Conservation (phyloP, 2,329 filamentous ascomycete genomes). For the Dactylellina sp. region DNA sequence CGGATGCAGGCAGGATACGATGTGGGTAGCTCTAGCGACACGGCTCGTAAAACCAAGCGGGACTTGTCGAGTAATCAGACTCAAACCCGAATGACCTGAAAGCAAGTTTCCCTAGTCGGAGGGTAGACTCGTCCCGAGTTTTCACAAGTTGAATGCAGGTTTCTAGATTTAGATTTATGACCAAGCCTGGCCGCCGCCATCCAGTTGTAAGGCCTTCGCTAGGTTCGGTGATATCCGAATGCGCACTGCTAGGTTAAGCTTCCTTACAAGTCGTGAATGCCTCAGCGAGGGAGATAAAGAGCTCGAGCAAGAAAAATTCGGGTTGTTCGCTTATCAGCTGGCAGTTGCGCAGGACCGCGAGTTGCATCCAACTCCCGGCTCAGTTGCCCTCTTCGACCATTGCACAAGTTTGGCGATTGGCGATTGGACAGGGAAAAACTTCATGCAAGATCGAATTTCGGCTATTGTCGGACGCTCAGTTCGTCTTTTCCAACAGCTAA, state of each 20-base stretch:
- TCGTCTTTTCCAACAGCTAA: background rate
- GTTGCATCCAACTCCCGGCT: constrained; percentile 10
- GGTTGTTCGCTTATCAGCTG: constrained; percentile 54
- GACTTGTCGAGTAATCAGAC: constrained; percentile 33
- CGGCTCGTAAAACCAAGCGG: constrained; percentile 19
- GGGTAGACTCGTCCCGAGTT: constrained; percentile 35
- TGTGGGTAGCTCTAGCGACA: constrained; percentile 31
- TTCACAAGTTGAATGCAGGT: constrained; percentile 5
- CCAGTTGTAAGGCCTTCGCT: constrained; percentile 10
- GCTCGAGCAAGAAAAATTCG: constrained; percentile 23
- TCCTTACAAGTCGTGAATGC: background rate
- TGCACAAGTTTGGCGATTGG: constrained; percentile 54
- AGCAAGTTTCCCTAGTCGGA: constrained; percentile 25
- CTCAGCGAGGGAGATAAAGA: constrained; percentile 9
- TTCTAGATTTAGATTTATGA: constrained; percentile 12
- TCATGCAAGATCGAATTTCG: constrained; percentile 54
- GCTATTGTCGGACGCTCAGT: constrained; percentile 53
- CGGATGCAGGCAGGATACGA: constrained; percentile 32
- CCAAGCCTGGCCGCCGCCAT: constrained; percentile 42
- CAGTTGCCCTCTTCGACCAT: constrained; percentile 39
- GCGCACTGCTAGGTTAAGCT: constrained; percentile 10
- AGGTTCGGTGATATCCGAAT: constrained; percentile 50
- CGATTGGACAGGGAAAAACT: constrained; percentile 34
- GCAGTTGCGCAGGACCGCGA: constrained; percentile 46
- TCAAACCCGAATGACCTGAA: constrained; percentile 5